Evolutionary conservation across 164 flowering plant species (phyloP), one percentile per base, ranked within the genome.

Genomic region (Brasenia schreberi): DNA sequence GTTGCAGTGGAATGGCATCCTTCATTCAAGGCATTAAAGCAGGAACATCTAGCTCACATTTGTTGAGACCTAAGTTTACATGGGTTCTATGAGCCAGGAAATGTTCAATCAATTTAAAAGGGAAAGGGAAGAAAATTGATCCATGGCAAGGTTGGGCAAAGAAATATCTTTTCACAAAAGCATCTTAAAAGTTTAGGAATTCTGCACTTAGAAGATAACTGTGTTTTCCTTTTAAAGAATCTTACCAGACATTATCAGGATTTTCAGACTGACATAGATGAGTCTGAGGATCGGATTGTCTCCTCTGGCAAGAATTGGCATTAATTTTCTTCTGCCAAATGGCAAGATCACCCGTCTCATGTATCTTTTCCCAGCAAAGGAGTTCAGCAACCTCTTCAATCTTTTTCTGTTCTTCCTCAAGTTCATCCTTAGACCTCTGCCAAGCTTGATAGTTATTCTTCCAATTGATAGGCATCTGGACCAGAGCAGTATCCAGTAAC

Each of bases 391-490:
- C 64, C 70, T 86, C 87, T 75, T 90, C 95, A 71, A 90, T 90
- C 68, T 81, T 85, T 71, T 80, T 76, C 62, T 90, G 97, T 62
- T 88, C 92, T 65, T 85, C 81, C 79, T 85, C 66, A 69, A 91
- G 91, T 27, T 89, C 96, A 66, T 91, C 92, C 78, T 58, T 85
- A 3, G 93, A 82, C 18, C 93, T 87, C 67, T 86, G 85, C 97
- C 97, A 91, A 62, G 91, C 71, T 72, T 76, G 74, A 69, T 82
- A 91, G 74, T 84, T 81, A 66, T 33, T 74, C 78, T 75, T 86
- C 96, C 96, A 91, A 77, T 89, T 84, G 74, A 91, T 89, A 14
- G 96, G 97, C n/a, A n/a, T n/a, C n/a, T n/a, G 72, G 97, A 96
- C 61, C 97, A 96, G 0, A 93, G 85, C 68, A 91, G 92, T 19